These are phyloP conservation scores for Limonium bicolor DNA, from an alignment of 148 eudicot species.

Conservation along the genomic window DNA sequence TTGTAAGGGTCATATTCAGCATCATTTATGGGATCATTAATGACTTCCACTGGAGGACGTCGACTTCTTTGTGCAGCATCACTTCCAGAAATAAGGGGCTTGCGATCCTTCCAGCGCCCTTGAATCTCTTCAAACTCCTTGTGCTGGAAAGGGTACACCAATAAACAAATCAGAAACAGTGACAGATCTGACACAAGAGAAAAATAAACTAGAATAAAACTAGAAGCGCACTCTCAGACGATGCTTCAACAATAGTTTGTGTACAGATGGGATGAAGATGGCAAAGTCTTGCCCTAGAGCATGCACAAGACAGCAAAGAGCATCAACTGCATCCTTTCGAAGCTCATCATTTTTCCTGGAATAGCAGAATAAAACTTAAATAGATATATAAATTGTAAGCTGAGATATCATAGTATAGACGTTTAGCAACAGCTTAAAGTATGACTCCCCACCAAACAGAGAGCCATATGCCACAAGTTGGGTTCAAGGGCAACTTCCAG, in stretches of 20 bases:
- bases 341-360: conserved; percentile 91
- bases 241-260: conserved; percentile 77
- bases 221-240: conserved; percentile 50
- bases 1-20: conserved; percentile 56
- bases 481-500: too few species aligned
- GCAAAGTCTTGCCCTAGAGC: conserved; percentile 94
- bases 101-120: conserved; percentile 54
- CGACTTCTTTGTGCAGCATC: conserved; percentile 67
- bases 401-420: too few species aligned
- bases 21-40: conserved; percentile 80
- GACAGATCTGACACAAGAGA: not conserved
- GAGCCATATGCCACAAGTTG: too few species aligned
- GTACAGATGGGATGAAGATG: conserved; percentile 87
- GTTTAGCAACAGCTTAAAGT: too few species aligned
- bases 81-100: conserved; percentile 56
- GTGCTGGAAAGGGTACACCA: conserved; percentile 34
- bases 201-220: not conserved
- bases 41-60: conserved; percentile 66
- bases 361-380: conserved; percentile 3
- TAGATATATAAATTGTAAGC: not conserved
- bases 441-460: too few species aligned
- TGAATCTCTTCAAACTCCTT: conserved; percentile 93
- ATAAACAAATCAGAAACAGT: not conserved
- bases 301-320: conserved; percentile 86
- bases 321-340: conserved; percentile 91